Percentiles rank a stretch among this genome's conserved stretches.
Conservation (phyloP, 768 basidiomycete genomes). For the Crepidotus variabilis region DNA sequence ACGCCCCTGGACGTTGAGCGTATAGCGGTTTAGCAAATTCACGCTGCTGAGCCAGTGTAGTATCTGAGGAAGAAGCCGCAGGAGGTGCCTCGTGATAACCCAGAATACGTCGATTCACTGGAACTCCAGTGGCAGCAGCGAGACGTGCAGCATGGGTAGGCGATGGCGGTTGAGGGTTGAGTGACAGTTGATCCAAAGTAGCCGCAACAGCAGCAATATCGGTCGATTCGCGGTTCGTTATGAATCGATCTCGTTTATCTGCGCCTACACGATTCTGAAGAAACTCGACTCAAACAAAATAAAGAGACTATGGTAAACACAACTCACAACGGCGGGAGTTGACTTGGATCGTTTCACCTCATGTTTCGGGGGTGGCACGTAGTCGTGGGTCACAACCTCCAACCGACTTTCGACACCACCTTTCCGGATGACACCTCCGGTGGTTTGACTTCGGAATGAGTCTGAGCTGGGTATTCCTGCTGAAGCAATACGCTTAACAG, state of each 20-base stretch:
- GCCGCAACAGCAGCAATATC: conserved; percentile 46
- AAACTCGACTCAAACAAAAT: background rate
- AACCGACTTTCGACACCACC: conserved; percentile 76
- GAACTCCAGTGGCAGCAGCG: conserved; percentile 71
- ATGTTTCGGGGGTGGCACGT: conserved; percentile 59
- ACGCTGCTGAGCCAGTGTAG: conserved; percentile 70
- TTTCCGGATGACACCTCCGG: conserved; percentile 65
- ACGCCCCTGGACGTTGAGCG: conserved; percentile 55
- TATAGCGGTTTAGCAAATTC: conserved; percentile 76
- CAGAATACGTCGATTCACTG: conserved; percentile 77
- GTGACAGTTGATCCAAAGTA: conserved; percentile 59
- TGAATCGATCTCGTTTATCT: conserved; percentile 64
- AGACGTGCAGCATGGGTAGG: conserved; percentile 79
- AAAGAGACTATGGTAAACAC: conserved; percentile 8
- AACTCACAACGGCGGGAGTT: conserved; percentile 56
- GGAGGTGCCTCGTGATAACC: conserved; percentile 89
- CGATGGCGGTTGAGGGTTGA: conserved; percentile 57
- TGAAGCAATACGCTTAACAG: conserved; percentile 56
- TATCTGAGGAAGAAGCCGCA: conserved; percentile 66
- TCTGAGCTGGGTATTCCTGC: conserved; percentile 47
- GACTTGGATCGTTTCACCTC: conserved; percentile 73
- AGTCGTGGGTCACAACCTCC: conserved; percentile 75
- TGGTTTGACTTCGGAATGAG: conserved; percentile 58
- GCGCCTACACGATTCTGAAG: conserved; percentile 41
- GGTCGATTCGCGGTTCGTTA: conserved; percentile 50